Base-by-base conservation (phyloP, 805 yeast genomes). In the Tanozyma kutaoensis region DNA sequence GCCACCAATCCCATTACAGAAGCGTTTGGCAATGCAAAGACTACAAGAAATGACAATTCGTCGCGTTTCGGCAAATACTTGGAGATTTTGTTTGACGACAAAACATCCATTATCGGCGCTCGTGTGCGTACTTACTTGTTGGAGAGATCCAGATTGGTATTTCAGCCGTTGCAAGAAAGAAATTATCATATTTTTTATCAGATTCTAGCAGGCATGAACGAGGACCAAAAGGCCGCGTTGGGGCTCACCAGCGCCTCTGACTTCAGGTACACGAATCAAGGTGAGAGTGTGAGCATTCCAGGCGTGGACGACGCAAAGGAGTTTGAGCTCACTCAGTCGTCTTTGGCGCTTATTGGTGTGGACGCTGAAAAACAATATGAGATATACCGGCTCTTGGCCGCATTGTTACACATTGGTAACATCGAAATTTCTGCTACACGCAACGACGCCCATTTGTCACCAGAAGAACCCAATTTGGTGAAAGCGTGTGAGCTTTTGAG, bases 1-100 rank as follows among this genome's bases (percentile, higher is more conserved):
- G 97, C 98, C 10, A 91, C 97, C 0, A 88, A 88, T 48, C 97
- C 97, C 3, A 78, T 91, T 42, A 79, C 91, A 77, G 98, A 91
- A 58, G 91, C 97, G 0, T 91, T 91, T 54, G 98, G 98, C 62
- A 91, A 93, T 52, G 97, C 98, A 6, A 88, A 88, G 49, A 88
- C 98, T 2, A 78, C 95, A 12, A 76, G 98, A 62, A 88, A 88
- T 50, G 96, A 88, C 57, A 88, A 88, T 55, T 91, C 97, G 16
- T 88, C 97, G 15, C 77, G 98, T 53, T 93, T 91, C 47, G 98
- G 98, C 46, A 88, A 88, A 53, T 88, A 88, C 50, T 63, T 88
- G 39, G 97, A 88, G 55, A 88, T 88, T 41, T 60, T 85, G 39
- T 88, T 88, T 52, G 79, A 84, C 53, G 53, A 66, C 14, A 46